Conservation (phyloP, 1,284 basidiomycete species). For the Rhodofomes roseus region DNA sequence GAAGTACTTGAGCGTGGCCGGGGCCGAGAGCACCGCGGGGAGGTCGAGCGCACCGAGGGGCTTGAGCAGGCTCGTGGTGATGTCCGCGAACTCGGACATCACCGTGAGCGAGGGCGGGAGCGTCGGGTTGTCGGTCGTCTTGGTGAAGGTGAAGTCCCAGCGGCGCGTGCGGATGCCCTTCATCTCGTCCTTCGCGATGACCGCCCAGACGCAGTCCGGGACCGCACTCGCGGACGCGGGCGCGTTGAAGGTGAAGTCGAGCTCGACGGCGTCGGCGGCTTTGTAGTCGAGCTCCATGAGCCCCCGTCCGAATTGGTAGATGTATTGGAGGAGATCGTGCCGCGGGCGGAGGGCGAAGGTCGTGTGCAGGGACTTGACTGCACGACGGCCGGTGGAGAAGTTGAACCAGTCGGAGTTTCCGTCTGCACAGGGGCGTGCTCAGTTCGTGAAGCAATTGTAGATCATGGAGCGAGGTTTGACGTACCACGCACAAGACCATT, state of each 20-base stretch:
- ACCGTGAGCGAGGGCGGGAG: conserved; percentile 62
- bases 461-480: background rate
- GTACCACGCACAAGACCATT: conserved; percentile 33
- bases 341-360: conserved; percentile 75
- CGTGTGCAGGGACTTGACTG: conserved; percentile 73
- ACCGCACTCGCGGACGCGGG: conserved; percentile 29
- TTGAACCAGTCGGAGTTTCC: conserved; percentile 77
- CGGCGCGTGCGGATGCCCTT: conserved; percentile 62
- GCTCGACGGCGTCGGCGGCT: conserved; percentile 62
- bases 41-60: conserved; percentile 52
- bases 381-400: conserved; percentile 83
- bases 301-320: conserved; percentile 57
- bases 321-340: conserved; percentile 73
- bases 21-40: conserved; percentile 54
- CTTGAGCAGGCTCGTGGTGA: conserved; percentile 79
- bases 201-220: conserved; percentile 77
- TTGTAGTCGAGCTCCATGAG: conserved; percentile 75
- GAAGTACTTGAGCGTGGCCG: conserved; percentile 70
- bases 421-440: conserved; percentile 39
- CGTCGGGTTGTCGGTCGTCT: conserved; percentile 62
- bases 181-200: conserved; percentile 79
- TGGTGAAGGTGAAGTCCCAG: conserved; percentile 86
- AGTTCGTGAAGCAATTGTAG: background rate
- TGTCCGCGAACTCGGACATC: conserved; percentile 82
- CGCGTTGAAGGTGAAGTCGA: conserved; percentile 75